Evolutionary conservation across 176 grass and related monocot genomes (phyloP).

Genomic region (Carex scoparia): DNA sequence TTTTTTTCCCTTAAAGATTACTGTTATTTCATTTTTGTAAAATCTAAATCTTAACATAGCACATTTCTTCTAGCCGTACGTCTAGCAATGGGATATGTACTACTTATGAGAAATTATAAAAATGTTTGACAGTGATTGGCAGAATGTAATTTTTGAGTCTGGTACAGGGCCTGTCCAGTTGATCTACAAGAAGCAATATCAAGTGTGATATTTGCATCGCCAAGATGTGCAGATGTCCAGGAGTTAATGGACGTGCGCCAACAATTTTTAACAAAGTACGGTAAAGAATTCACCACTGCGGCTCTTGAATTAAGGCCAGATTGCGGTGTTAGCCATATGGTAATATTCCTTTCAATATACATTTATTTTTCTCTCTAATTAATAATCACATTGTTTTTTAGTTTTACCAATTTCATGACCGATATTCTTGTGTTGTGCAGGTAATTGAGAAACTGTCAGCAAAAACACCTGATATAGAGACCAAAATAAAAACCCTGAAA

Average conservation of each 20-base stretch:
- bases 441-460: conserved; percentile 86
- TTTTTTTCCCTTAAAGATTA: conserved; percentile 11
- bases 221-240: conserved; percentile 85
- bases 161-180: conserved; percentile 69
- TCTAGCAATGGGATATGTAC: not conserved
- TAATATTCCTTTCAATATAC: conserved; percentile 25
- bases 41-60: not conserved
- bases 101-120: not conserved
- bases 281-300: conserved; percentile 77
- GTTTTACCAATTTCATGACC: not conserved
- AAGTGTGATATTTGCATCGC: conserved; percentile 90
- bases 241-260: conserved; percentile 79
- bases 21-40: conserved; percentile 1
- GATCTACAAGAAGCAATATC: conserved; percentile 96
- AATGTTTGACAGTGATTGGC: conserved; percentile 6
- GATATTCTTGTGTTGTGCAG: conserved; percentile 26
- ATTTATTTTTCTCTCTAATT: not conserved
- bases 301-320: conserved; percentile 89
- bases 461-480: conserved; percentile 72
- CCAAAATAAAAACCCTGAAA: conserved; percentile 70
- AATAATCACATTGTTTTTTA: not conserved
- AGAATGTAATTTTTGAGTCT: conserved; percentile 23
- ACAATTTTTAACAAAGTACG: conserved; percentile 85
- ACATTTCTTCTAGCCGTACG: not conserved
- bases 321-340: conserved; percentile 75